These are phyloP conservation scores for Populus davidiana DNA, from an alignment of 345 rosid species.

Conservation along the genomic window DNA sequence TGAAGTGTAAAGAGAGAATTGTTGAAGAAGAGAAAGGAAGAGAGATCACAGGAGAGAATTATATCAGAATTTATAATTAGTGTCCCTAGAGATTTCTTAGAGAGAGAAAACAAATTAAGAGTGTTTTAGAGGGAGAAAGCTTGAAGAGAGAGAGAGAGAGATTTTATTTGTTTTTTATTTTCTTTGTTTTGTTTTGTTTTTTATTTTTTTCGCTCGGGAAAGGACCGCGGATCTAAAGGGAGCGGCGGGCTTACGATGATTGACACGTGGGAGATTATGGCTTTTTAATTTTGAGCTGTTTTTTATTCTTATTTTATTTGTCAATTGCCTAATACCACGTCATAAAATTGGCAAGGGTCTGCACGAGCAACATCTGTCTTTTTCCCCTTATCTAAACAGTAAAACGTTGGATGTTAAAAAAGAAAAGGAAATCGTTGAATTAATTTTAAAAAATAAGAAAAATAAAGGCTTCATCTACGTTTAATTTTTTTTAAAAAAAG, in stretches of 20 bases:
- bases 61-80: constrained; percentile 17
- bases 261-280: constrained; percentile 4
- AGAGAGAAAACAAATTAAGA: not conserved
- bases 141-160: not conserved
- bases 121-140: not conserved
- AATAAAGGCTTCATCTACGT: too few species aligned
- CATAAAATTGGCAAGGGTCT: not conserved
- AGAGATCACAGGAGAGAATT: constrained; percentile 9
- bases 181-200: not conserved
- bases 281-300: not conserved
- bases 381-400: not conserved
- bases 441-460: not conserved
- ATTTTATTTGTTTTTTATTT: not conserved
- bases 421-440: not conserved
- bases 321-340: constrained; percentile 4
- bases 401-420: not conserved
- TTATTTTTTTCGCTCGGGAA: constrained; percentile 1
- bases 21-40: constrained; percentile 6
- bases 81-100: not conserved
- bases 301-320: not conserved
- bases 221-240: constrained; percentile 19
- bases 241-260: not conserved
- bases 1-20: constrained; percentile 7
- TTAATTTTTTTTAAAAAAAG: too few species aligned
- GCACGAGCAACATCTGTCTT: not conserved